Evolutionary conservation across 2,329 filamentous ascomycete genomes (phyloP).

Genomic region (Ophiognomonia clavigignenti-juglandacearum): DNA sequence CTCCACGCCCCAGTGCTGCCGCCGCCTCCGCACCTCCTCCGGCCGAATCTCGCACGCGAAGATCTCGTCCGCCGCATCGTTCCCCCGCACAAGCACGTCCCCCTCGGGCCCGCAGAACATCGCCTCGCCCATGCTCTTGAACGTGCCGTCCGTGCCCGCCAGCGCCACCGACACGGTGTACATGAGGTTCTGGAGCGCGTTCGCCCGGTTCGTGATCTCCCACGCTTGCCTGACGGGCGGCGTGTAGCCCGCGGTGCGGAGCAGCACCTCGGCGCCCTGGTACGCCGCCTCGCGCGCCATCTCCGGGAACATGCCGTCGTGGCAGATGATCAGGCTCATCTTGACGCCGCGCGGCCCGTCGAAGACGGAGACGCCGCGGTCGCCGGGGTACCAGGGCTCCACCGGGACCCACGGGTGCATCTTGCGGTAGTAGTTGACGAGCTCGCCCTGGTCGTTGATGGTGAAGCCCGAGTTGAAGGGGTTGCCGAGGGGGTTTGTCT

Average conservation of each 20-base stretch:
- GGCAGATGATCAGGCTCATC: background rate
- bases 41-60: background rate
- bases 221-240: background rate
- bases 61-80: background rate
- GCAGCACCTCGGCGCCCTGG: background rate
- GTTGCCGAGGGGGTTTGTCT: slow-evolving; percentile 10
- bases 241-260: background rate
- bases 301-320: background rate
- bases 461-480: background rate
- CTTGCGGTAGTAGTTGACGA: background rate
- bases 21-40: background rate
- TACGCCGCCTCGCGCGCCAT: background rate
- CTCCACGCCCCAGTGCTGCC: background rate
- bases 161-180: background rate
- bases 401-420: background rate
- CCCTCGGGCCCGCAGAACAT: slow-evolving; percentile 1
- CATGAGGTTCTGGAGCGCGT: background rate
- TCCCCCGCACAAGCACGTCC: background rate
- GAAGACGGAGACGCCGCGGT: background rate
- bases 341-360: background rate
- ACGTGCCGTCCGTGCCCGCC: background rate
- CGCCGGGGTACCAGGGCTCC: background rate
- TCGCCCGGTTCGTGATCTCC: background rate
- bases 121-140: background rate
- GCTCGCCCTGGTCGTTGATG: background rate